These are phyloP conservation scores for Vaccinium vitisidaea DNA, from an alignment of 148 eudicot species.

Conservation along the genomic window DNA sequence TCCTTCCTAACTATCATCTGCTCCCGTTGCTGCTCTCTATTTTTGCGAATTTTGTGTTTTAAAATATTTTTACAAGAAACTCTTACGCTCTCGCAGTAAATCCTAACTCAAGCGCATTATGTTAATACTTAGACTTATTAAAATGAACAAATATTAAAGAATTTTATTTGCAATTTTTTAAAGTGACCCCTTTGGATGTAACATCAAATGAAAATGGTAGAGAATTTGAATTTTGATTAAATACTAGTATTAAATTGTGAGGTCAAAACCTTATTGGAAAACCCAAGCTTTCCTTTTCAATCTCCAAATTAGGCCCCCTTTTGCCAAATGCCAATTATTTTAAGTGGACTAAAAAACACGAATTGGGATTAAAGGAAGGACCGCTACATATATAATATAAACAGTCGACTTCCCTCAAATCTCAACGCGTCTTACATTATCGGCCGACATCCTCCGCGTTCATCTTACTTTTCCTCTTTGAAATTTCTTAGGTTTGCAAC, in stretches of 20 bases:
- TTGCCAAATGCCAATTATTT: background rate
- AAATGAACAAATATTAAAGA: no score
- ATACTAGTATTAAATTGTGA: background rate
- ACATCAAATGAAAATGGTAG: background rate
- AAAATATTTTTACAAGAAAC: background rate
- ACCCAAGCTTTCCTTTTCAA: background rate
- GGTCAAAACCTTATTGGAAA: background rate
- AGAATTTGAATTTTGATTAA: background rate
- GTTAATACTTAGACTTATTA: no score
- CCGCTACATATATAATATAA: background rate
- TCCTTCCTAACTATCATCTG: background rate
- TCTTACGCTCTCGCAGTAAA: background rate
- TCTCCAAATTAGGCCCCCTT: background rate
- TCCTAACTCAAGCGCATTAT: background rate
- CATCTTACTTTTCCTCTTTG: background rate
- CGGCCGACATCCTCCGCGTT: constrained; percentile 12
- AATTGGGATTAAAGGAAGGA: background rate
- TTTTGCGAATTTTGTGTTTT: background rate
- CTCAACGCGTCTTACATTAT: background rate
- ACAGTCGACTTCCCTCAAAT: background rate
- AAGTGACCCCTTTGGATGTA: background rate
- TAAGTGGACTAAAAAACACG: background rate
- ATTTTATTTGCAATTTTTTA: no score
- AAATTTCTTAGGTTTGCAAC: background rate
- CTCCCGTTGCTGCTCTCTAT: no score